Conservation (phyloP, 257 asterid species). For the Dorcoceras hygrometricum region DNA sequence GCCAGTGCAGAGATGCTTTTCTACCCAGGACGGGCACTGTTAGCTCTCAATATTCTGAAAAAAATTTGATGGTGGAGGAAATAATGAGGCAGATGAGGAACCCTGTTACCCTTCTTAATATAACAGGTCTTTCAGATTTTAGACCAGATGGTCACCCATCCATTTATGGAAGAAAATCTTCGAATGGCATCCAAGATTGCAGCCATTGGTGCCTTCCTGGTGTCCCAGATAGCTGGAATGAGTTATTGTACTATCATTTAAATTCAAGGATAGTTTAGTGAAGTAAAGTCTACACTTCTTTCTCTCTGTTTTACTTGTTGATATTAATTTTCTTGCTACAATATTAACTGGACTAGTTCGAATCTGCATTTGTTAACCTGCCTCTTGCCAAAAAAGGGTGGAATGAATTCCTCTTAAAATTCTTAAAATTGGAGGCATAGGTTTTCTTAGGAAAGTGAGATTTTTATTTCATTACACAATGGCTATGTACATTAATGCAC, state of each 20-base stretch:
- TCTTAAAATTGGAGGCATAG: background rate
- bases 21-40: slow-evolving; percentile 48
- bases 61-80: slow-evolving; percentile 55
- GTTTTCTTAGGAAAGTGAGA: background rate
- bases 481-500: background rate
- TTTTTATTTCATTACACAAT: too few relatives aligned
- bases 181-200: slow-evolving; percentile 68
- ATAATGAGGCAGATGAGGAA: slow-evolving; percentile 62
- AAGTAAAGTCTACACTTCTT: slow-evolving; percentile 12
- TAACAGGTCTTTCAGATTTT: slow-evolving; percentile 67
- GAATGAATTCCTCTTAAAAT: too few relatives aligned
- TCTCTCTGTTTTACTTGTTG: too few relatives aligned
- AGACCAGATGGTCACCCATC: slow-evolving; percentile 94
- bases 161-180: slow-evolving; percentile 51
- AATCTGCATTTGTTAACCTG: too few relatives aligned
- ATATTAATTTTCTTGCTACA: too few relatives aligned
- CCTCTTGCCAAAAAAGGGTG: background rate
- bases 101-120: slow-evolving; percentile 55
- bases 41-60: slow-evolving; percentile 40
- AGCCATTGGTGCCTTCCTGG: slow-evolving; percentile 99
- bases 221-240: slow-evolving; percentile 92
- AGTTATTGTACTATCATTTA: slow-evolving; percentile 57
- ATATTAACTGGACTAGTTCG: too few relatives aligned
- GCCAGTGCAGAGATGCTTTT: slow-evolving; percentile 80
- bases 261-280: slow-evolving; percentile 23